phyloP scores from a whole-genome alignment of 176 grass and related monocot species.

The Thinopyrum elongatum region DNA sequence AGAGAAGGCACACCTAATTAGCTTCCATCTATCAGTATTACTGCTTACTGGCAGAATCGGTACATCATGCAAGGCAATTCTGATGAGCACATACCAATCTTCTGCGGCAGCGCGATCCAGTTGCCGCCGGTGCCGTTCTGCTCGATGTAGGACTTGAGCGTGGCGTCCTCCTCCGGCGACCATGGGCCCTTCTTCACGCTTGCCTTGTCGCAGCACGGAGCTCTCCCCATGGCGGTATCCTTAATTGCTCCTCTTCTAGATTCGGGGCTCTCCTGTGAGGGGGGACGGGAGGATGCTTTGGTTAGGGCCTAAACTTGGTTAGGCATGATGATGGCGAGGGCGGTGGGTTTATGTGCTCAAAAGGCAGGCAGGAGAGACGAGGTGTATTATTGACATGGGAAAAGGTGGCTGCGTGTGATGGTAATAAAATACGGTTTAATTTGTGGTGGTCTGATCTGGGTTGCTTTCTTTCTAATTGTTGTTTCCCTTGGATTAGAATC shows the following conservation, averaged over 20 bases:
- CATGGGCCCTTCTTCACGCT: conserved; percentile 93
- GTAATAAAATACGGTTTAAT: conserved; percentile 69
- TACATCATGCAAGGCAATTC: not conserved
- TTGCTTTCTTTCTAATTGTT: conserved; percentile 78
- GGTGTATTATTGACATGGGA: conserved; percentile 48
- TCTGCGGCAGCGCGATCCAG: conserved; percentile 92
- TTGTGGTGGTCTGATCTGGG: conserved; percentile 63
- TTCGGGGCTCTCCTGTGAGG: conserved; percentile 26
- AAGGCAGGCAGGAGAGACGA: conserved; percentile 39
- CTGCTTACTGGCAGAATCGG: not conserved
- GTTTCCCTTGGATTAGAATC: conserved; percentile 92
- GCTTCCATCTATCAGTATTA: not conserved
- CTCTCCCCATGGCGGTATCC: conserved; percentile 67
- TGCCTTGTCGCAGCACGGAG: conserved; percentile 93
- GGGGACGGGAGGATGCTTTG: conserved; percentile 10
- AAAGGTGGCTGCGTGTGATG: conserved; percentile 39
- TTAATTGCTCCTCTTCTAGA: conserved; percentile 9
- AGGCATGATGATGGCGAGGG: conserved; percentile 41
- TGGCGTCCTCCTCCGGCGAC: conserved; percentile 87
- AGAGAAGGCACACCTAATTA: not conserved
- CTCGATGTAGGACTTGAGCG: conserved; percentile 96
- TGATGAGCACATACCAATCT: conserved; percentile 67
- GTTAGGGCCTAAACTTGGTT: conserved; percentile 58
- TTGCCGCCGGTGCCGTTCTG: conserved; percentile 88
- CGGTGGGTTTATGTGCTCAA: conserved; percentile 59